A percentile compares a stretch with the other conserved stretches of the same genome.
These are phyloP conservation scores for Calonectria honghensis DNA, from an alignment of 2,329 filamentous ascomycete genomes.

Conservation along the genomic window DNA sequence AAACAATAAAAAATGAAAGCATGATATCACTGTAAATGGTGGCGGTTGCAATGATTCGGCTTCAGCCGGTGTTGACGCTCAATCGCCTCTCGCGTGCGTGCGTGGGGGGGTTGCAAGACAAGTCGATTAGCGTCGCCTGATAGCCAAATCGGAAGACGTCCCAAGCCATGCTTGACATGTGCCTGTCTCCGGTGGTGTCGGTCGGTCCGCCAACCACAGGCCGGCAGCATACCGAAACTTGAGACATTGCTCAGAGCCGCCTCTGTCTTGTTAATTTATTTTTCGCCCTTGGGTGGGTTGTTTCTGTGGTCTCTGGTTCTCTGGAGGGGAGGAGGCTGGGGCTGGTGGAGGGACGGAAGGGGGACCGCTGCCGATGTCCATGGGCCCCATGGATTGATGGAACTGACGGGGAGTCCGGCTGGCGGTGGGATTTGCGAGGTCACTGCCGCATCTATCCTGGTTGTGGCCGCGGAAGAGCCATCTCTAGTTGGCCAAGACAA, in stretches of 20 bases:
- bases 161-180: conserved; percentile 38
- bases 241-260: conserved; percentile 35
- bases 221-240: conserved; percentile 10
- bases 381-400: conserved; percentile 11
- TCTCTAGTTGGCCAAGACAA: conserved; percentile 17
- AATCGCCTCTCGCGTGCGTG: conserved; percentile 13
- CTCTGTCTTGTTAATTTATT: conserved; percentile 4
- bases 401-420: conserved; percentile 2
- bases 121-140: conserved; percentile 29
- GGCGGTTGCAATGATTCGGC: conserved; percentile 20
- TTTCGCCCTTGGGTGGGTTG: not conserved
- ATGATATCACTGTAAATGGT: not conserved
- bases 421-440: conserved; percentile 8
- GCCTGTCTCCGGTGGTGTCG: conserved; percentile 24
- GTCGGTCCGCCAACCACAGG: conserved; percentile 37
- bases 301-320: not conserved
- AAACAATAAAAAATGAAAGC: not conserved
- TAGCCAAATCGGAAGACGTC: conserved; percentile 21
- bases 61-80: conserved; percentile 26
- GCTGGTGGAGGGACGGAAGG: conserved; percentile 15
- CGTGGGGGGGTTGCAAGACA: conserved; percentile 11
- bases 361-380: not conserved
- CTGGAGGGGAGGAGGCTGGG: not conserved
- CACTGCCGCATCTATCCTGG: conserved; percentile 29
- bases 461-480: conserved; percentile 9